Evolutionary conservation across 2,329 filamentous ascomycete species (phyloP), one percentile per base, ranked within the genome.

Genomic region (Calonectria henricotiae): DNA sequence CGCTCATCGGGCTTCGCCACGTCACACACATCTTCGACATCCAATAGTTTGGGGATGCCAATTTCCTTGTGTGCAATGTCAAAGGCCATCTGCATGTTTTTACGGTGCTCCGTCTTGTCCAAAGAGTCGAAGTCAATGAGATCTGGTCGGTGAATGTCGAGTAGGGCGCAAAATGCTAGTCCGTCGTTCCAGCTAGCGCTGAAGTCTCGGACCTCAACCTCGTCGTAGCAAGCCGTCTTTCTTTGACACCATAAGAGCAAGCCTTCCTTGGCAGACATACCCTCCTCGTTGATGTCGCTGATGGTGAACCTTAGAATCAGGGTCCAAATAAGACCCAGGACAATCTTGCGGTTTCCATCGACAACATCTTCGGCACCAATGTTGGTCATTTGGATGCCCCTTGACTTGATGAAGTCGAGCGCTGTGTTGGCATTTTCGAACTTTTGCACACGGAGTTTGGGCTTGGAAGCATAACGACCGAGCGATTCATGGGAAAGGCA

Each of bases 381-480:
- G 77, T 99, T 99, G 75, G 95, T 98, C 92, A 99, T 94, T 82
- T 98, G 96, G 73, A 99, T 98, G 23, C 94, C 92, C 76, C 95
- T 88, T 68, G 90, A 91, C 80, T 94, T 97, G 85, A 99, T 95
- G 79, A 96, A 99, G 83, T 98, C 92, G 72, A 99, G 91, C 61
- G 94, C 94, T 76, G 95, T 92, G 86, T 98, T 98, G 82, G 96
- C 96, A 89, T 99, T 99, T 83, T 99, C 96, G 83, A 98, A 99
- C 77, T 91, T 92, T 85, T 99, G 96, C 63, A 99, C 96, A 68
- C 96, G 94, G 76, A 99, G 88, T 85, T 98, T 98, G 44, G 96
- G 96, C 79, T 96, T 97, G 65, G 96, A 94, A 73, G 96, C 96
- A 89, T 99, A 99, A 82, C 96, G 94, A 75, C 96, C 96, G 71